phyloP scores from a whole-genome alignment of 2,329 filamentous ascomycete genomes.

The Rutstroemia sp. region DNA sequence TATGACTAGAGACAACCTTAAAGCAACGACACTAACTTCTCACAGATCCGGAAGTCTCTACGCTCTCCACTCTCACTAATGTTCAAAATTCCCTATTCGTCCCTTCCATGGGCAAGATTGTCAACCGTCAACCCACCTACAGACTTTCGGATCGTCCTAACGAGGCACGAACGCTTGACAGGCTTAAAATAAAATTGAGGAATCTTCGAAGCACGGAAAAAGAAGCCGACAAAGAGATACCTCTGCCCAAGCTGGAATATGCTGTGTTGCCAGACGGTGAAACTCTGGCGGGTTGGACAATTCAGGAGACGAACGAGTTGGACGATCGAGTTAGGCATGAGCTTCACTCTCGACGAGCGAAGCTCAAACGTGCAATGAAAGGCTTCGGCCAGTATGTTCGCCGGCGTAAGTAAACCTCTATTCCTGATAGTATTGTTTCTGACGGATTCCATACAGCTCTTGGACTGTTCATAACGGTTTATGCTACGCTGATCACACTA shows the following conservation, averaged over 20 bases:
- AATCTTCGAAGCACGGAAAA: constrained; percentile 9
- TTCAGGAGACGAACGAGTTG: constrained; percentile 64
- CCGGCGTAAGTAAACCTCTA: constrained; percentile 44
- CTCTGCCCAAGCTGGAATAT: constrained; percentile 36
- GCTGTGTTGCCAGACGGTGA: constrained; percentile 71
- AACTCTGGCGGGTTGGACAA: constrained; percentile 66
- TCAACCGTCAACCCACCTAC: constrained; percentile 54
- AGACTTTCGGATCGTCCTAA: constrained; percentile 13
- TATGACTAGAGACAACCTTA: constrained; percentile 3
- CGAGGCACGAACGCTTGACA: constrained; percentile 19
- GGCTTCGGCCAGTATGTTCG: constrained; percentile 74
- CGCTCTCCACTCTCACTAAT: constrained; percentile 77
- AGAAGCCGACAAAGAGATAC: constrained; percentile 12
- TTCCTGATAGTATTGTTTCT: neutral
- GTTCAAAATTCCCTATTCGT: constrained; percentile 85
- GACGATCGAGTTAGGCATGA: constrained; percentile 86
- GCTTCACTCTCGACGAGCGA: constrained; percentile 71
- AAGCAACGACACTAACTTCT: constrained; percentile 19
- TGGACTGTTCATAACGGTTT: constrained; percentile 75
- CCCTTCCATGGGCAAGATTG: constrained; percentile 62
- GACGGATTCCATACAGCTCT: constrained; percentile 41
- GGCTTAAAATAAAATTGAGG: constrained; percentile 18
- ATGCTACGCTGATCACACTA: constrained; percentile 74
- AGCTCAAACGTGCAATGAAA: constrained; percentile 70
- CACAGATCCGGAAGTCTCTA: constrained; percentile 74